Base-by-base conservation (phyloP, 768 basidiomycete species). In the Rhizopogon rudus region DNA sequence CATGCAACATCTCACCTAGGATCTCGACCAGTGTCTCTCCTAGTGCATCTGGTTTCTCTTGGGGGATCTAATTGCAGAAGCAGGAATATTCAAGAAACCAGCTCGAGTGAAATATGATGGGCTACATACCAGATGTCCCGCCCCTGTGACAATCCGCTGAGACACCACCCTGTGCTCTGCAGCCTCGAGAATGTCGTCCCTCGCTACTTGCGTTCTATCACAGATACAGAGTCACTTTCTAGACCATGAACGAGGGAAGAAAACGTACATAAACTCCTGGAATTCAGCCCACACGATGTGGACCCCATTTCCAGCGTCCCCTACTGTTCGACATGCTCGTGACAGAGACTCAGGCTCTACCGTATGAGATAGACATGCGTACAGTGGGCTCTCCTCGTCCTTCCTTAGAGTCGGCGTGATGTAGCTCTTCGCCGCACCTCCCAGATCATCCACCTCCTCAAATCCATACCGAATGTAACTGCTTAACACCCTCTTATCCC, bases 231-330 rank as follows among this genome's bases (percentile, higher is more conserved):
- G 33, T 42, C 22, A 48, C 35, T 8, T 35, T 20, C 13, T 29
- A 25, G 3, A 35, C 28, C 14, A 37, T 8, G 14, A 5, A 17
- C 3, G 28, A 9, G 8, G 22, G n/a, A 31, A 17, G 31, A 5
- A 5, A 17, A 40, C 25, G 31, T 25, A 69, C 68, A 69, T 55
- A 42, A 71, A 69, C 29, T 69, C 69, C 22, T 67, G 65, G 1
- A 51, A 54, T 31, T 69, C 69, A 0, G 65, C 68, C 69, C 69
- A 69, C 1, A 71, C 40, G 25, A 71, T 6, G 44, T 69, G 68
- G 0, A 67, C 54, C 0, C 67, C 65, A 3, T 42, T 46, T 16
- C 44, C 40, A 52, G 58, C 39, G 28, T 54, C 5, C 52, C 60
- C 40, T 40, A 68, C 58, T 13, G 50, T 31, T 9, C 17, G 20